Evolutionary conservation across 176 grass and related monocot genomes (phyloP), one percentile per base, ranked within the genome.

Genomic region (Oryza longistaminata): DNA sequence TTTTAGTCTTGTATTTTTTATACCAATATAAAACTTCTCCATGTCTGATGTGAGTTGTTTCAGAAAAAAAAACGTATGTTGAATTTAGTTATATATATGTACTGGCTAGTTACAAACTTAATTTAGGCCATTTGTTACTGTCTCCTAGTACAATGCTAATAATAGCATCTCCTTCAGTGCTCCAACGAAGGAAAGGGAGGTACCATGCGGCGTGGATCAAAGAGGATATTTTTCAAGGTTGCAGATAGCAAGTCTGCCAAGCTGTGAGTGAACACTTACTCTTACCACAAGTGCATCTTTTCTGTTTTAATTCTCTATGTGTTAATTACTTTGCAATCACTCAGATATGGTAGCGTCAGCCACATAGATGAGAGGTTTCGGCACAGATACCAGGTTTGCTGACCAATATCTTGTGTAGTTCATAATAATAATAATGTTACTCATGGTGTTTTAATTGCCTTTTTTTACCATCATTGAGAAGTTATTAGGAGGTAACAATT

Each of bases 341-440:
- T 9, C 80, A 95, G 90, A 88, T 95, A 95, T 75, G 90, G 88
- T 13, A 92, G 88, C 72, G 88, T 74, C 24, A 25, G 37, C 46
- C 88, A 88, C 79, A 80, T 95, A 15, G 93, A 95, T 8, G 93
- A 95, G 80, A 85, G 93, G 17, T 90, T 92, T 86, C 90, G 93
- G 13, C 93, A 95, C 78, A 90, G 88, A 92, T 95, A 87, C 19
- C 90, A 95, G 90, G 90, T 95, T 4, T 26, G 68, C 3, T 61
- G 21, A 61, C 48, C 11, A 35, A 35, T 82, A 26, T 64, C 31
- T 31, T 31, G 29, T 31, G 29, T 21, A 55, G 52, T 55, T 52
- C 52, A 55, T 55, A 5, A 6, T 55, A 55, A 55, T 55, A 5
- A 6, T 55, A 55, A 19, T 55, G 34, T 35, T 35, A 55, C 6